Base-by-base conservation (phyloP, 1,284 basidiomycete genomes). In the Apiotrichum gamsii region DNA sequence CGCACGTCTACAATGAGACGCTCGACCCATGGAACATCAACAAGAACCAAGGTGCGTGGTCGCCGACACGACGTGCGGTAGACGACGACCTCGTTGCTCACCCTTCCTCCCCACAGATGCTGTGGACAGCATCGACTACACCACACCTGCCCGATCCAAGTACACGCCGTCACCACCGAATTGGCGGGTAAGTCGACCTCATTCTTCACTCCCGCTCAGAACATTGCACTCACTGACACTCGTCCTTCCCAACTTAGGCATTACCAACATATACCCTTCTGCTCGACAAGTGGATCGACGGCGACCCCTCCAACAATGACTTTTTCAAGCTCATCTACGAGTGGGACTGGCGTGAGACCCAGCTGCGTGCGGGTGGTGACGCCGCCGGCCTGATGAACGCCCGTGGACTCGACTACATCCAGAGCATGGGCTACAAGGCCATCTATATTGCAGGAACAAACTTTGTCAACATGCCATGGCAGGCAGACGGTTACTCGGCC, bases 381-480 rank as follows among this genome's bases (percentile, higher is more conserved):
- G 77, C 89, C 56, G 80, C 79, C 47, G 90, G 90, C 50, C 74
- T 93, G 54, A 73, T 78, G 45, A 70, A 80, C 35, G 82, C 79
- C 52, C 58, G 70, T 25, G 62, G 66, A 38, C 76, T 94, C 54
- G 90, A 93, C 73, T 94, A 94, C 68, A 76, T 94, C 15, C 77
- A 87, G 50, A 85, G 85, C 52, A 90, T 91, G 86, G 90, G 90
- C 54, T 75, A 89, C 60, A 76, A 77, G 58, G 78, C 82, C 42
- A 82, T 94, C 61, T 93, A 88, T 73, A 84, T 91, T 63, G 88
- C 90, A 23, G 90, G 90, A 45, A 94, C 90, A 0, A 82, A 84
- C 40, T 94, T 90, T 71, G 54, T 93, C 56, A 93, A 94, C 77
- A 90, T 93, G 90, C 75, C 89, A 16, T 94, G 90, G 90, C 85